These are phyloP conservation scores for Podospora fimiseda DNA, from an alignment of 495 filamentous ascomycete genomes.

Conservation along the genomic window DNA sequence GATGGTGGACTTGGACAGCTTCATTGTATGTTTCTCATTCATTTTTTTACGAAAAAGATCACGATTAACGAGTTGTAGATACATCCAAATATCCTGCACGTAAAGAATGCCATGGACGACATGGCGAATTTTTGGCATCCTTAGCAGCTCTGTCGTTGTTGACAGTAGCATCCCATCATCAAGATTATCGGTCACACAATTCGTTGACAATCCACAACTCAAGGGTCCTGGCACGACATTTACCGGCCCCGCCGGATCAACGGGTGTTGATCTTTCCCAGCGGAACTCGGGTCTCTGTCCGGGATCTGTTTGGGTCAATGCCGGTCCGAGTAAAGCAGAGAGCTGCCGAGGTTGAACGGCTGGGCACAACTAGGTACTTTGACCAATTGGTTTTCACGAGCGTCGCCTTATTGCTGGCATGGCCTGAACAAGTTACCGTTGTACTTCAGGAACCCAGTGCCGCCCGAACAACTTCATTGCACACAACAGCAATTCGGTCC, in stretches of 20 bases:
- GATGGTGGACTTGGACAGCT: slow-evolving; percentile 67
- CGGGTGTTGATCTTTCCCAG: slow-evolving; percentile 50
- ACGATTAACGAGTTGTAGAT: slow-evolving; percentile 40
- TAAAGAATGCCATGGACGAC: slow-evolving; percentile 53
- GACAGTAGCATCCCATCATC: slow-evolving; percentile 71
- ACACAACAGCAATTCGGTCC: neutral
- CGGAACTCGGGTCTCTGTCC: slow-evolving; percentile 74
- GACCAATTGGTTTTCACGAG: slow-evolving; percentile 54
- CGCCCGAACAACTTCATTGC: slow-evolving; percentile 13
- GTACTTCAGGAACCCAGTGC: slow-evolving; percentile 36
- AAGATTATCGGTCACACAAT: slow-evolving; percentile 56
- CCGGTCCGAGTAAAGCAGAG: slow-evolving; percentile 91
- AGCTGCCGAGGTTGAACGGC: slow-evolving; percentile 52
- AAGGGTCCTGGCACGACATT: slow-evolving; percentile 58
- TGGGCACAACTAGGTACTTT: slow-evolving; percentile 50
- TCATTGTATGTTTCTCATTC: slow-evolving; percentile 52
- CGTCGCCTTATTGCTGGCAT: slow-evolving; percentile 61
- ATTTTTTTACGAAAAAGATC: slow-evolving; percentile 10
- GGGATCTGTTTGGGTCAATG: slow-evolving; percentile 91
- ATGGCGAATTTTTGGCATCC: slow-evolving; percentile 73
- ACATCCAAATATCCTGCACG: slow-evolving; percentile 63
- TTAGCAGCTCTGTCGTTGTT: slow-evolving; percentile 70
- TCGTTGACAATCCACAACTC: slow-evolving; percentile 67
- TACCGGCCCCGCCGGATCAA: slow-evolving; percentile 58
- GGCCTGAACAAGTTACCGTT: slow-evolving; percentile 42